These are phyloP conservation scores for Chlorella variabilis DNA, from an alignment of 163 green algal genomes.

Conservation along the genomic window DNA sequence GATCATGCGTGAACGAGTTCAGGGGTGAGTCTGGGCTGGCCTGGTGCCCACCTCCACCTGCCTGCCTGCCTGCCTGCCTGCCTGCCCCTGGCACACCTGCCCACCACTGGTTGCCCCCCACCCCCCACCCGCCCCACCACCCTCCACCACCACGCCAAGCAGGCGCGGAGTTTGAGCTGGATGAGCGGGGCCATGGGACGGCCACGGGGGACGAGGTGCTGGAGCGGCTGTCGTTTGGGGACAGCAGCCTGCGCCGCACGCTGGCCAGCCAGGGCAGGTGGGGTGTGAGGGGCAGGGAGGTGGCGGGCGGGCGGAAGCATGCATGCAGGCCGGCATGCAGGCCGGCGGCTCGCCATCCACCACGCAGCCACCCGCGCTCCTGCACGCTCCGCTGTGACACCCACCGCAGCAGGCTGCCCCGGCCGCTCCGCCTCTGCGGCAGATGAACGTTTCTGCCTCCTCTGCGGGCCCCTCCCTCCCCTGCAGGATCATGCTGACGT, in stretches of 20 bases:
- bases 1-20: constrained; percentile 93
- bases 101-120: no score
- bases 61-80: no score
- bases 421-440: no score
- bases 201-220: constrained; percentile 72
- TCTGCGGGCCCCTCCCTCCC: background rate
- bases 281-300: background rate
- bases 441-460: background rate
- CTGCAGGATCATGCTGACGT: constrained; percentile 74
- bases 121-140: no score
- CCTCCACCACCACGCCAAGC: no score
- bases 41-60: no score
- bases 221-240: constrained; percentile 70
- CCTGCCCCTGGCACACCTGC: no score
- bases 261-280: constrained; percentile 31
- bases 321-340: no score
- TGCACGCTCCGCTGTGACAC: no score
- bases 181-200: constrained; percentile 55
- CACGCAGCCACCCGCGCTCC: no score
- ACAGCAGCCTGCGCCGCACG: background rate
- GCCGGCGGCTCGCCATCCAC: no score
- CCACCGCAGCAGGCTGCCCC: no score
- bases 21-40: constrained; percentile 2
- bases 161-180: constrained; percentile 52
- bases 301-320: background rate